These are phyloP conservation scores for Panus rudis DNA, from an alignment of 768 basidiomycete genomes.

Conservation along the genomic window DNA sequence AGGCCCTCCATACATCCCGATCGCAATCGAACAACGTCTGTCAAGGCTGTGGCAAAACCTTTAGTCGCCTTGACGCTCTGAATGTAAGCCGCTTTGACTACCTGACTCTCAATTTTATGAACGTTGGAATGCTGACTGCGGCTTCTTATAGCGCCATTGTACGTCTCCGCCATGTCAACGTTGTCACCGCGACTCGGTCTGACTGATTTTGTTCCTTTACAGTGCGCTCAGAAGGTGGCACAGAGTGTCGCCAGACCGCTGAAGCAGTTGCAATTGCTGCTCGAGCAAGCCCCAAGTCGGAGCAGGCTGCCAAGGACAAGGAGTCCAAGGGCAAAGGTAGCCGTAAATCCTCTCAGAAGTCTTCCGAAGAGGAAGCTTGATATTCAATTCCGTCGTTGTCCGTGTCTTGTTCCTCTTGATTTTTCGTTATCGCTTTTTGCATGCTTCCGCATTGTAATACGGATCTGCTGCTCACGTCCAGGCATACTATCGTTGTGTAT, in stretches of 20 bases:
- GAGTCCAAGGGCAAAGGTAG: constrained; percentile 15
- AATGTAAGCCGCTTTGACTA: constrained; percentile 73
- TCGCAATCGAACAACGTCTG: constrained; percentile 82
- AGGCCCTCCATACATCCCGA: constrained; percentile 81
- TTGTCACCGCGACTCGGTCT: constrained; percentile 12
- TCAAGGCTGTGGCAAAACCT: constrained; percentile 89
- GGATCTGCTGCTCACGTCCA: too few relatives aligned
- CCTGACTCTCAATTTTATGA: too few relatives aligned
- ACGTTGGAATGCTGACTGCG: constrained; percentile 16
- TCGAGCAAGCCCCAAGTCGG: constrained; percentile 20
- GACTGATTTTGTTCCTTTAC: constrained; percentile 18
- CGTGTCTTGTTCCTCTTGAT: neutral
- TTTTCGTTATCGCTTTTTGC: neutral
- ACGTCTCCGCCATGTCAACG: constrained; percentile 27
- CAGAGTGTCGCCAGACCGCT: constrained; percentile 52
- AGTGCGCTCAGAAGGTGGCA: constrained; percentile 84
- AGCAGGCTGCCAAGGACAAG: constrained; percentile 20
- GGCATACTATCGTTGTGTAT: too few relatives aligned
- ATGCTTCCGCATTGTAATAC: too few relatives aligned
- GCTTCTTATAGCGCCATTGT: constrained; percentile 62
- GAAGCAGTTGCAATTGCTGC: constrained; percentile 21
- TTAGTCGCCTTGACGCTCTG: constrained; percentile 88
- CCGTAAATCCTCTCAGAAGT: neutral
- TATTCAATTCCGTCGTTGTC: neutral
- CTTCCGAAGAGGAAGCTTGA: neutral